phyloP scores from a whole-genome alignment of 306 rosid genomes.

The Pueraria montana region DNA sequence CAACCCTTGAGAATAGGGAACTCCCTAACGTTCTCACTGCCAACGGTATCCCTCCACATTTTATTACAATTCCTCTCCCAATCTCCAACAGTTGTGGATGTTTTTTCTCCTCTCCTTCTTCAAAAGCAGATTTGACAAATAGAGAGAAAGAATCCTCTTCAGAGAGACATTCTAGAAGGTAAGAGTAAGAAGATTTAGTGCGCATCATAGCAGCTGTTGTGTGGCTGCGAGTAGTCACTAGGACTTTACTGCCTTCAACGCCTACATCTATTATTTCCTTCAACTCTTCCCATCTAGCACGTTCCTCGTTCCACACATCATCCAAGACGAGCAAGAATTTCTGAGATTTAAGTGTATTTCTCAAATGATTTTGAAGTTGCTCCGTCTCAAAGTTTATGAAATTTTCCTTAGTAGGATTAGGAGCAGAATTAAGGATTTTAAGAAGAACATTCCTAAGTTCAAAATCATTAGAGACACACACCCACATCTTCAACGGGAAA shows the following conservation, averaged over 20 bases:
- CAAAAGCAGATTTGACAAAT: constrained; percentile 49
- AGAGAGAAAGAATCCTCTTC: constrained; percentile 17
- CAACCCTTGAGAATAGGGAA: not conserved
- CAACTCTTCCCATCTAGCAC: not conserved
- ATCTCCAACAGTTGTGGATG: constrained; percentile 26
- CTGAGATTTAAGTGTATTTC: not conserved
- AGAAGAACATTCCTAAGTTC: not conserved
- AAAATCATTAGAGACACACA: no score
- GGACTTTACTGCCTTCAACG: not conserved
- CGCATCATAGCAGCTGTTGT: not conserved
- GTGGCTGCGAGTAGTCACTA: not conserved
- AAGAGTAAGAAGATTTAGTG: not conserved
- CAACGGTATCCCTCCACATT: not conserved
- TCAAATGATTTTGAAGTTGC: not conserved
- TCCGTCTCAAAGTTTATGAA: not conserved
- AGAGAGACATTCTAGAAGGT: not conserved
- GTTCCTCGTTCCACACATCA: not conserved
- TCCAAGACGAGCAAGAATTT: no score
- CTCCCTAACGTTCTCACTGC: not conserved
- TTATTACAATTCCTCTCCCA: not conserved
- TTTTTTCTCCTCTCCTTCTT: not conserved
- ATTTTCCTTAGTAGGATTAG: not conserved
- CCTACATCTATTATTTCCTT: not conserved
- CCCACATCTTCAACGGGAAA: no score
- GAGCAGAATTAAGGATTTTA: not conserved